phyloP scores from a whole-genome alignment of 2,329 filamentous ascomycete species.

The Alternaria burnsii region DNA sequence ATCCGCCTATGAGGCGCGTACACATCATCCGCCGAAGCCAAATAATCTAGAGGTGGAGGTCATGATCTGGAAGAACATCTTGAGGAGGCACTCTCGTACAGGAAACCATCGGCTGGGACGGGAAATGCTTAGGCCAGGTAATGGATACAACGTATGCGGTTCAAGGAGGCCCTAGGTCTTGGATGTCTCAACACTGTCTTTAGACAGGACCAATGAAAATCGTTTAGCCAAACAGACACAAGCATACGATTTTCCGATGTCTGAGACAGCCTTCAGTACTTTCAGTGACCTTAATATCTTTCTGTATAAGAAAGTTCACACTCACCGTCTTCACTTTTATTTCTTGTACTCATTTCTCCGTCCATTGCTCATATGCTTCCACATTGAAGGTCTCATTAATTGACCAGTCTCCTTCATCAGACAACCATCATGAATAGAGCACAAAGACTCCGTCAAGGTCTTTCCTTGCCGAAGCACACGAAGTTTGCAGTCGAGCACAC shows the following conservation, averaged over 20 bases:
- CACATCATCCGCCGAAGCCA: too few species aligned
- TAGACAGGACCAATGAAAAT: not conserved
- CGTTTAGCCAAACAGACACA: not conserved
- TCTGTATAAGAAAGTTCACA: not conserved
- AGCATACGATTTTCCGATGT: not conserved
- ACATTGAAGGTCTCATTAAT: not conserved
- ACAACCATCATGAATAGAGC: not conserved
- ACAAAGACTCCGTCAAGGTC: not conserved
- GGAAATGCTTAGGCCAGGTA: not conserved
- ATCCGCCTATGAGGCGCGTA: not conserved
- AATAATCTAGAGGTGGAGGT: not conserved
- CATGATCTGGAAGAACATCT: not conserved
- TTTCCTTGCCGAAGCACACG: too few species aligned
- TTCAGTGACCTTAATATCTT: not conserved
- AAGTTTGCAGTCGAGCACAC: not conserved
- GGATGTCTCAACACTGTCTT: not conserved
- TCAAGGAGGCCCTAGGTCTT: not conserved
- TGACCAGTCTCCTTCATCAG: too few species aligned
- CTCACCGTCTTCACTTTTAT: not conserved
- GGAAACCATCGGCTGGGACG: too few species aligned
- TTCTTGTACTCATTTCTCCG: not conserved
- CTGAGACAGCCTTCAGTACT: not conserved
- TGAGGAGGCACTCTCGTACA: not conserved
- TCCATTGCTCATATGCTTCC: not conserved
- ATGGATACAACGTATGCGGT: not conserved